Evolutionary conservation across 176 grass and related monocot species (phyloP), one percentile per base, ranked within the genome.

Genomic region (Oryza coarctata): DNA sequence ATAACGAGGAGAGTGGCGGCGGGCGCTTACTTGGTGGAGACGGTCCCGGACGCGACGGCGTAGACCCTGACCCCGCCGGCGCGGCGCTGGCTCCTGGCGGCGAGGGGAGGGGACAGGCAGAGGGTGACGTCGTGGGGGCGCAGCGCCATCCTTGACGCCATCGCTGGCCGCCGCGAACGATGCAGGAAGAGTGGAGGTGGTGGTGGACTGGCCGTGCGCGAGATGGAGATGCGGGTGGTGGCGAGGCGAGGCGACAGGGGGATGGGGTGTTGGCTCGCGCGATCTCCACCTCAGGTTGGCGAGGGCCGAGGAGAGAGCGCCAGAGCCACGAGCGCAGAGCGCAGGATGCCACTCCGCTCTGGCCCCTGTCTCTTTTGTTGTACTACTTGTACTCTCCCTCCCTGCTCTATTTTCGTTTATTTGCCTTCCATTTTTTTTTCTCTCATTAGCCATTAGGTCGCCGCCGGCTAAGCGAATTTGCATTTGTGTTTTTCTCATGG

Each of bases 71-170:
- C 60, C 39, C 60, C 2, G 27, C 14, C 30, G 44, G 65, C 22
- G 66, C 65, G 65, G 50, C 55, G 55, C 40, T 5, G 13, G 33
- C 1, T 1, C 2, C 47, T 47, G 44, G 79, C 70, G 47, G 84
- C 84, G 75, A 86, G 62, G 25, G 88, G 74, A 34, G 88, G 44
- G 63, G 82, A 65, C 20, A 34, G 52, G 71, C 82, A 9, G 52
- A 77, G 63, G 4, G 69, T 29, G 84, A 70, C 75, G 75, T 60
- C 88, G 79, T 90, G 41, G 49, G 85, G 74, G 68, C 63, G 80
- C 61, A 90, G 88, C 74, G 88, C 84, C 88, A 90, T 83, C 88
- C 84, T 73, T n/a, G 74, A 79, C 30, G 80, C 49, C 88, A 86
- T 83, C 6, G 26, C 15, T 34, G 30, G n/a, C 33, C 23, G 8